Base-by-base conservation (phyloP, 768 basidiomycete species). In the Neoboletus magnificus region DNA sequence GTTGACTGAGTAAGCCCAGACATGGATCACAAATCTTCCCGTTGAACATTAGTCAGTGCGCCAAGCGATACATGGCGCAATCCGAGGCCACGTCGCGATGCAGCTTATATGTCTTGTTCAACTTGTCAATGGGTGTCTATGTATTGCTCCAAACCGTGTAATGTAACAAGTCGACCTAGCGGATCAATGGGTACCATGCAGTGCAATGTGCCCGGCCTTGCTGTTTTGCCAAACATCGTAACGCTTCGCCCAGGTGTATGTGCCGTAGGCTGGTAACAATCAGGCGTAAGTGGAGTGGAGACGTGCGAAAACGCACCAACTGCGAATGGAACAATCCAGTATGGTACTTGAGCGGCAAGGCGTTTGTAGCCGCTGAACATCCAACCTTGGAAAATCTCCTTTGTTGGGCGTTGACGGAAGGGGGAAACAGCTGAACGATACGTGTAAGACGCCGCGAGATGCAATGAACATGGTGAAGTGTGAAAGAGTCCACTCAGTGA, bases 331-430 rank as follows among this genome's bases (percentile, higher is more conserved):
- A 92, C 70, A 50, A 82, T 76, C 74, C 88, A 91, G 76, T 93
- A 94, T 40, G 90, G 76, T 32, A 83, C 76, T 68, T 94, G 88
- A 54, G 78, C 77, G 39, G 84, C 82, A 49, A 93, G 70, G 59
- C 94, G 85, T 51, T 79, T 80, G 79, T 86, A 89, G 36, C 92
- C 93, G 73, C 93, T 93, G 81, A 93, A 91, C 63, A 93, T 68
- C 78, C 91, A 96, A 61, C 74, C 82, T 52, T 79, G 78, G 67
- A 93, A 69, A 65, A 85, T 82, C 52, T 88, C 77, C 46, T 87
- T 85, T 40, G 86, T 82, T 18, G 89, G 83, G 56, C 83, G 84
- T 61, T 88, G 82, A 70, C 86, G 84, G 77, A 82, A 89, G 9
- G 92, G 89, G n/a, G 93, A 93, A 59, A 94, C 66, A 60, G 81